phyloP scores from a whole-genome alignment of 306 rosid species.

The Prunus mongolica region DNA sequence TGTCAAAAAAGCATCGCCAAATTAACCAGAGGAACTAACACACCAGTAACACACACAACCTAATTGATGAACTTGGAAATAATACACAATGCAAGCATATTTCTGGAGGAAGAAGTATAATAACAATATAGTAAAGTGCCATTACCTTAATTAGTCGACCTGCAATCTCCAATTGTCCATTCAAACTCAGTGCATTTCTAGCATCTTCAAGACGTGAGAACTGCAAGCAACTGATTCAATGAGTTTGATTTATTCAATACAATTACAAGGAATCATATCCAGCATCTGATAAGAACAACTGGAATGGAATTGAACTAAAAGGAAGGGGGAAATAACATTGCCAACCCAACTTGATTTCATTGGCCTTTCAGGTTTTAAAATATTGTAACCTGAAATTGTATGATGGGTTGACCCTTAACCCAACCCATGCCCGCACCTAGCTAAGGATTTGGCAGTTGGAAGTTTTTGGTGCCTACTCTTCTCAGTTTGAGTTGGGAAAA shows the following conservation, averaged over 20 bases:
- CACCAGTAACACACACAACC: background rate
- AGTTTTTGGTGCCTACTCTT: background rate
- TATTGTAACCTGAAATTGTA: too few relatives aligned
- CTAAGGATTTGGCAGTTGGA: background rate
- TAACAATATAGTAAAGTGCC: conserved; percentile 4
- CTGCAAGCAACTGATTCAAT: conserved; percentile 45
- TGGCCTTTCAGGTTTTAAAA: too few relatives aligned
- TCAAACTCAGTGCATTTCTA: conserved; percentile 80
- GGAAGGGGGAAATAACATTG: too few relatives aligned
- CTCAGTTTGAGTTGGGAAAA: background rate
- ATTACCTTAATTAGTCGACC: conserved; percentile 84
- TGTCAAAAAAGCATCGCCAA: background rate
- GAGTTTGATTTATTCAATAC: conserved; percentile 17
- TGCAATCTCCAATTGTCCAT: conserved; percentile 88
- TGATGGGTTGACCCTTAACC: background rate
- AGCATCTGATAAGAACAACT: conserved; percentile 20
- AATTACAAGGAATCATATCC: conserved; percentile 16
- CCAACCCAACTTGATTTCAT: too few relatives aligned
- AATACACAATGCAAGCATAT: background rate
- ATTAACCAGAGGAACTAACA: background rate
- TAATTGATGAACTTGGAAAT: background rate
- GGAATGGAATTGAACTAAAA: conserved; percentile 5
- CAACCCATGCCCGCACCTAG: background rate
- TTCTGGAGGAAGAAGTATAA: background rate
- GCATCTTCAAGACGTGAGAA: conserved; percentile 92